Conservation (phyloP, 352 stramenopile genomes). For the Phytophthora brassicae region DNA sequence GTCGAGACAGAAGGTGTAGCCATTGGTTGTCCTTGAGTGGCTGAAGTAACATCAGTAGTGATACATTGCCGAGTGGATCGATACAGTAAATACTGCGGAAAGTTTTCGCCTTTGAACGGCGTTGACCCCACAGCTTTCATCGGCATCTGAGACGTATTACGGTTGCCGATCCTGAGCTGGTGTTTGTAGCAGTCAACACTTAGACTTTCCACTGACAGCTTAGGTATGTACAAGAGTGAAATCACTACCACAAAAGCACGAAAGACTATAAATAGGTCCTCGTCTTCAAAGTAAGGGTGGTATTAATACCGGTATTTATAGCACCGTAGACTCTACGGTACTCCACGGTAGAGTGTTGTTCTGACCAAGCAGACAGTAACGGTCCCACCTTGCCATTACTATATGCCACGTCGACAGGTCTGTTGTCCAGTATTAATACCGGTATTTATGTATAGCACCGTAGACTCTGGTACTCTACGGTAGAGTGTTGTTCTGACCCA, state of each 20-base stretch:
- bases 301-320: too few relatives aligned
- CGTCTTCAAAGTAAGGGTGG: too few relatives aligned
- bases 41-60: background rate
- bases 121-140: slow-evolving; percentile 12
- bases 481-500: slow-evolving; percentile 3
- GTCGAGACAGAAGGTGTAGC: background rate
- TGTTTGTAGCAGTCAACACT: background rate
- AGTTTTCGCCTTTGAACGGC: slow-evolving; percentile 70
- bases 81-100: slow-evolving; percentile 57
- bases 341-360: too few relatives aligned
- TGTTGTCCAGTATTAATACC: too few relatives aligned
- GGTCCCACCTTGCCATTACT: slow-evolving; percentile 23
- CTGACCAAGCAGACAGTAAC: slow-evolving; percentile 16
- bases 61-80: slow-evolving; percentile 20
- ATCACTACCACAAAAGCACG: background rate
- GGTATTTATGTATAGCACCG: too few relatives aligned
- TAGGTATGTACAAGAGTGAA: too few relatives aligned
- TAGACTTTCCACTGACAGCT: slow-evolving; percentile 18
- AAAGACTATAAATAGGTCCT: slow-evolving; percentile 24
- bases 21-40: background rate
- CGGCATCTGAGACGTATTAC: slow-evolving; percentile 21
- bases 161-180: slow-evolving; percentile 7
- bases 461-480: too few relatives aligned
- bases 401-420: background rate
- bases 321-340: background rate